Evolutionary conservation across 208 protist genomes (phyloP).

Genomic region (Trypanosoma brucei): DNA sequence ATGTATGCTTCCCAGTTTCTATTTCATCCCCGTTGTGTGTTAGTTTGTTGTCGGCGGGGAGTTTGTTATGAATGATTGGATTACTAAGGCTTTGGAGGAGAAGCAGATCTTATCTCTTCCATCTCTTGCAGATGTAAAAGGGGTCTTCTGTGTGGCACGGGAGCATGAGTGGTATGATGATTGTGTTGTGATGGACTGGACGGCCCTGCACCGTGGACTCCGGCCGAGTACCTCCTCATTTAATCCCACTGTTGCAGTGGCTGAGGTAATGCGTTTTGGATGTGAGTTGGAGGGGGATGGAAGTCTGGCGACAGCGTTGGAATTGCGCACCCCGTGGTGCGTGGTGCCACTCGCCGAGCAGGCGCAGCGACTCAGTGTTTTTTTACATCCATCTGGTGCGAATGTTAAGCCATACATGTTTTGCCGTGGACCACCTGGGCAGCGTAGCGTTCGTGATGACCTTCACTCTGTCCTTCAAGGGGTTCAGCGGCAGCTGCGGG

Average conservation of each 20-base stretch:
- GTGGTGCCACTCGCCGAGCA: constrained; percentile 49
- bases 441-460: constrained; percentile 41
- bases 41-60: too few species aligned
- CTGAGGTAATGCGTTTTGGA: constrained; percentile 11
- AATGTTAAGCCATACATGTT: constrained; percentile 32
- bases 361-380: constrained; percentile 41
- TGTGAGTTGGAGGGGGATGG: background rate
- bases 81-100: constrained; percentile 20
- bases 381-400: constrained; percentile 14
- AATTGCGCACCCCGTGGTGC: constrained; percentile 42
- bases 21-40: background rate
- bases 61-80: constrained; percentile 39
- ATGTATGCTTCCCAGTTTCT: background rate
- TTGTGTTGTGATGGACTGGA: constrained; percentile 65
- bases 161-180: constrained; percentile 60
- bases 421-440: constrained; percentile 42
- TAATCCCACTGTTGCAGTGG: constrained; percentile 2
- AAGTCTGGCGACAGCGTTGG: constrained; percentile 36
- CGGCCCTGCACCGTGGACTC: constrained; percentile 44
- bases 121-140: constrained; percentile 11
- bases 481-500: constrained; percentile 33
- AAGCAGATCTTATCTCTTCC: constrained; percentile 25
- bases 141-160: constrained; percentile 34
- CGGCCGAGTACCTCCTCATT: background rate
- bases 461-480: constrained; percentile 31